phyloP scores from a whole-genome alignment of 2,329 filamentous ascomycete species.

The Phyllosticta citribraziliensis region DNA sequence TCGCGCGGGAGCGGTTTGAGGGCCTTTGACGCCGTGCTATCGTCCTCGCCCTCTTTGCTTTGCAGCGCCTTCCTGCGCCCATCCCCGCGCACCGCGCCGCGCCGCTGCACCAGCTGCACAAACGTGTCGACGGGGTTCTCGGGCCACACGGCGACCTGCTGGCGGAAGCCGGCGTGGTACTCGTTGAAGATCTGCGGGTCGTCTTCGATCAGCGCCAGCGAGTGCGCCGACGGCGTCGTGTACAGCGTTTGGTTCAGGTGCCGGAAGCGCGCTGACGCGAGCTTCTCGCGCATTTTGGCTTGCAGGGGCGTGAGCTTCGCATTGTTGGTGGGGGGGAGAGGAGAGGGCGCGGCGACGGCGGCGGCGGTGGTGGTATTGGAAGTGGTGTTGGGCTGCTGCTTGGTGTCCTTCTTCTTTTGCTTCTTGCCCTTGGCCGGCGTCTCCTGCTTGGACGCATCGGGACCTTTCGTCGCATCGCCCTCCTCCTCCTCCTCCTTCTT shows the following conservation, averaged over 20 bases:
- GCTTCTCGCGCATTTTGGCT: slow-evolving; percentile 86
- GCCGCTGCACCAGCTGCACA: slow-evolving; percentile 57
- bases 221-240: slow-evolving; percentile 75
- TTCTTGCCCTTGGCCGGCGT: slow-evolving; percentile 12
- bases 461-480: slow-evolving; percentile 3
- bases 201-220: slow-evolving; percentile 71
- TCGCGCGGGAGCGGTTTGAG: slow-evolving; percentile 58
- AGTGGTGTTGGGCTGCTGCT: slow-evolving; percentile 19
- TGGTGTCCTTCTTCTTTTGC: slow-evolving; percentile 27
- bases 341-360: slow-evolving; percentile 18
- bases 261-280: slow-evolving; percentile 89
- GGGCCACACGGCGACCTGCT: slow-evolving; percentile 92
- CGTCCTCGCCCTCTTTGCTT: slow-evolving; percentile 16
- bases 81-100: slow-evolving; percentile 48
- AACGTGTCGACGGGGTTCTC: slow-evolving; percentile 92
- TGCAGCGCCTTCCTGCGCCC: slow-evolving; percentile 34
- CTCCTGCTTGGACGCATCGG: background rate
- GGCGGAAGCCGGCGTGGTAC: slow-evolving; percentile 93
- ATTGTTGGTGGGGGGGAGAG: slow-evolving; percentile 26
- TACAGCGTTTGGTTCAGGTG: slow-evolving; percentile 96
- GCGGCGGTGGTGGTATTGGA: slow-evolving; percentile 33
- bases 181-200: slow-evolving; percentile 91
- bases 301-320: slow-evolving; percentile 82
- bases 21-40: slow-evolving; percentile 9
- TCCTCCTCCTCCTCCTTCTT: slow-evolving; percentile 3